Conservation (phyloP, 306 rosid species). For the Pyrus communis region DNA sequence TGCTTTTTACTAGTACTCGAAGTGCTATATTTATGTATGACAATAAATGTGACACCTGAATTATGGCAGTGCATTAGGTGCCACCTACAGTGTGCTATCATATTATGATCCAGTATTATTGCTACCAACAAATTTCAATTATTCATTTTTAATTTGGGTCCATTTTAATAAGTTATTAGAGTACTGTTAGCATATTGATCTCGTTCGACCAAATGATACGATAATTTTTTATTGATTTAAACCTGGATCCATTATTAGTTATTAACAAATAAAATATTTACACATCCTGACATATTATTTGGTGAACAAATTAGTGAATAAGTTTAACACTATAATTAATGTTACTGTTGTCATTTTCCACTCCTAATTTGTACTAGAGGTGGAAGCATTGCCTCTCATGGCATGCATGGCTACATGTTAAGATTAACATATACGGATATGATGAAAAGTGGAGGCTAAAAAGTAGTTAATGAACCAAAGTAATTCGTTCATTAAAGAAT, state of each 20-base stretch:
- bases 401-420: not conserved
- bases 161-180: not conserved
- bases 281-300: not conserved
- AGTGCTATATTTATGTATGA: not conserved
- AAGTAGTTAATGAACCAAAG: not conserved
- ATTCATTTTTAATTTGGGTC: not conserved
- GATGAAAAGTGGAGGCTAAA: not conserved
- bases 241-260: too few species aligned
- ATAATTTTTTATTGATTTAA: not conserved
- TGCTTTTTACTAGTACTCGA: not conserved
- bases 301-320: not conserved
- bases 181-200: not conserved
- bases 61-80: not conserved
- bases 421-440: not conserved
- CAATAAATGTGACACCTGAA: not conserved
- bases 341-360: not conserved
- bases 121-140: not conserved
- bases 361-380: not conserved
- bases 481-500: not conserved
- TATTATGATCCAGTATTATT: not conserved
- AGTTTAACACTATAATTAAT: not conserved
- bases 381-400: not conserved
- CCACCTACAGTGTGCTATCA: not conserved
- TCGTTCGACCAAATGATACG: too few species aligned
- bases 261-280: not conserved